Base-by-base conservation (phyloP, 495 filamentous ascomycete genomes). In the Neurospora sp. region DNA sequence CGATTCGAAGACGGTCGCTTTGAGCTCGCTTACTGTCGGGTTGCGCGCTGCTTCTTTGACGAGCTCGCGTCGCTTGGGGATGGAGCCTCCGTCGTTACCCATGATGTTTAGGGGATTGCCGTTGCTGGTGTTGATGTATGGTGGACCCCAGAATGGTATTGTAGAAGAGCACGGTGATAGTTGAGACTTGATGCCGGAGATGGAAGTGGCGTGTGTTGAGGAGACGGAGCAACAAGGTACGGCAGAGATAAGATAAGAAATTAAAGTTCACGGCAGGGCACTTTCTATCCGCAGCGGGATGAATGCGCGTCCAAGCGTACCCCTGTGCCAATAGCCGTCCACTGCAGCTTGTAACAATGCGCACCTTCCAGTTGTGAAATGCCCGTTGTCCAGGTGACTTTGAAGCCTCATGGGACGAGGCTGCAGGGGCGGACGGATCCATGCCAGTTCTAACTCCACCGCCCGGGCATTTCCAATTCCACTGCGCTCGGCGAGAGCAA, bases 21-120 rank as follows among this genome's bases (percentile, higher is more conserved):
- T 98, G 11, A 97, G 80, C 82, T 99, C 92, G 46, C 92, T 91
- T n/a, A 93, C 91, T 42, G 90, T 96, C 38, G 91, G 93, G 42
- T 86, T 86, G 68, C 91, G 90, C 38, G 93, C 92, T 41, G 94
- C 93, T 80, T 92, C 90, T 76, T 94, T 93, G 81, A 98, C 96
- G 41, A 99, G 92, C 80, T 99, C 96, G 70, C 96, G 92, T 39
- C 96, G 93, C 69, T 91, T 98, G 14, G 96, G 96, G 73, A 99
- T 99, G 38, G 80, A 86, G 74, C 87, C 95, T 76, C 96, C 95
- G 78, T 98, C 95, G 81, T 98, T 98, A 83, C 95, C 96, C 95
- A 98, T 98, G 73, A 68, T 80, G 69, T 22, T 44, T 46, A 68
- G 35, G 9, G 53, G 40, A 37, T 48, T 31, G 31, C 31, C 31